Base-by-base conservation (phyloP, 306 rosid genomes). In the Vigna trinervia region DNA sequence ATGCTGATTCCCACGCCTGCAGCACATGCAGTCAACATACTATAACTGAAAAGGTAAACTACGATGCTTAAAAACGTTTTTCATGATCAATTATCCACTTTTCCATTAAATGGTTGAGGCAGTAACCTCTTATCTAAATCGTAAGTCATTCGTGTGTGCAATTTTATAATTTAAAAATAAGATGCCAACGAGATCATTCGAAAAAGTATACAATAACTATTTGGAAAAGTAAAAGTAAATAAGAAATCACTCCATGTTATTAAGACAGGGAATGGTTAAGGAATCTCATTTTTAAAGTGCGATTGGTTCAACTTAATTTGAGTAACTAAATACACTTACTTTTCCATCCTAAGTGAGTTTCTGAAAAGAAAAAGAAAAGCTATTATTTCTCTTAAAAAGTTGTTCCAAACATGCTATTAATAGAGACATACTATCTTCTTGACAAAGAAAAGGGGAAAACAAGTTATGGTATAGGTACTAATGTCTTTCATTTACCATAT, bases 1-100 rank as follows among this genome's bases (percentile, higher is more conserved):
- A 67, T 22, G 97, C 93, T 74, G 85, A 84, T 84, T 94, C 98
- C 97, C 93, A 90, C 6, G 3, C 88, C 98, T 90, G 73, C 73
- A 66, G 43, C 45, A 70, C 70, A 71, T 28, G 15, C 75, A 73
- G 52, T 77, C 34, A 80, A 74, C 67, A 73, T 39, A 73, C 64
- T 48, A 74, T 14, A 41, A 62, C 30, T n/a, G 58, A 51, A 41
- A 28, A 51, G 39, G 62, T n/a, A 66, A 66, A 9, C 6, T 30
- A 15, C n/a, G 68, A 32, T 15, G 26, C 14, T 71, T 39, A 62
- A 23, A 20, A 41, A 69, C 14, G 46, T 8, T 34, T 61, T 75
- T 43, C 38, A 59, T 50, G 14, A 68, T 58, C 65, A 41, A 66
- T 66, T 41, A 38, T 73, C 14, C 12, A n/a, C 70, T 30, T 30